These are phyloP conservation scores for Achaetomiella virescens DNA, from an alignment of 495 filamentous ascomycete genomes.

Conservation along the genomic window DNA sequence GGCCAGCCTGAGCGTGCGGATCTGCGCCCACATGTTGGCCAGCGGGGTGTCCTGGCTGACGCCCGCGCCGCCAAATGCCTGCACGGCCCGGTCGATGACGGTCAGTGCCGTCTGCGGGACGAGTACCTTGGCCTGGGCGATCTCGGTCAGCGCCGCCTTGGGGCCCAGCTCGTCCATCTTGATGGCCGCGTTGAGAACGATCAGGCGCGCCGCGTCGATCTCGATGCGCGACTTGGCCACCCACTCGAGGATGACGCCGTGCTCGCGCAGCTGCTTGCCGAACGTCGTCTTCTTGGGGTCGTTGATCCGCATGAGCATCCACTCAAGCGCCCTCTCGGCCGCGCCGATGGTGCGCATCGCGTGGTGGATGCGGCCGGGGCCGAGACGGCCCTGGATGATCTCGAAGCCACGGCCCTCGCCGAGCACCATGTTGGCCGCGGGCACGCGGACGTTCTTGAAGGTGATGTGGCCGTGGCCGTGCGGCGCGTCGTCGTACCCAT, in stretches of 20 bases:
- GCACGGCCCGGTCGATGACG: conserved; percentile 82
- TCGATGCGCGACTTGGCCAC: conserved; percentile 84
- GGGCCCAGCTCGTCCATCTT: conserved; percentile 80
- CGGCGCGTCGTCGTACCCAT: conserved; percentile 91
- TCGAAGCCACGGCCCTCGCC: conserved; percentile 92
- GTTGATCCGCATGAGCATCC: conserved; percentile 85
- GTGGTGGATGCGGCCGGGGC: conserved; percentile 90
- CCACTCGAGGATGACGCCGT: conserved; percentile 92
- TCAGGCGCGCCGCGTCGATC: conserved; percentile 77
- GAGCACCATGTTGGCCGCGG: conserved; percentile 69
- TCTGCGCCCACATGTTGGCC: conserved; percentile 77
- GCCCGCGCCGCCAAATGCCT: conserved; percentile 79
- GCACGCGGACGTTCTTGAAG: conserved; percentile 81
- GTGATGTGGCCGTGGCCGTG: conserved; percentile 88
- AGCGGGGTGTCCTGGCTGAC: conserved; percentile 88
- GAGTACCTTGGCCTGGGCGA: conserved; percentile 81
- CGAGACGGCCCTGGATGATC: conserved; percentile 89
- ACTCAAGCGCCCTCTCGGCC: conserved; percentile 77
- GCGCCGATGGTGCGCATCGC: conserved; percentile 87
- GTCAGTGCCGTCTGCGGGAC: conserved; percentile 69
- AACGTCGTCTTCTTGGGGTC: conserved; percentile 82
- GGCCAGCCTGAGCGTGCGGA: conserved; percentile 75
- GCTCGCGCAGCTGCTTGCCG: conserved; percentile 68
- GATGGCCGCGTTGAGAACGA: conserved; percentile 84
- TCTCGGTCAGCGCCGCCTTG: conserved; percentile 75